Base-by-base conservation (phyloP, 1,284 basidiomycete genomes). In the Austroboletus novae-zelandiae region DNA sequence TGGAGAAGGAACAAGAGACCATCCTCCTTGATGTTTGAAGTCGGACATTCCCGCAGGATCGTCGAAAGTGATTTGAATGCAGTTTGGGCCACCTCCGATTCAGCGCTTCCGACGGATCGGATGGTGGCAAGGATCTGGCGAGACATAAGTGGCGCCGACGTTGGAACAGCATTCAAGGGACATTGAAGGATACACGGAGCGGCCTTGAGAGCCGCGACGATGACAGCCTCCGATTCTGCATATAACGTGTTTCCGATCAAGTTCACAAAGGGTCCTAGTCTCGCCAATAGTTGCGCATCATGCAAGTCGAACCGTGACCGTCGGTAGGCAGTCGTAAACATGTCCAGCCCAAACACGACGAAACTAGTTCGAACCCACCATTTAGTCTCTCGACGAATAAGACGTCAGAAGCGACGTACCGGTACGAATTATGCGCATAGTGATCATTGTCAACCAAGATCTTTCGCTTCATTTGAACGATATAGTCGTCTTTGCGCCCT, bases 161-260 rank as follows among this genome's bases (percentile, higher is more conserved):
- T 84, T 15, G 84, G 78, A 20, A 95, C 76, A 27, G 84, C 81
- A 51, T 86, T 84, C 9, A 98, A 72, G 1, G 96, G 94, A 60
- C 90, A 94, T 59, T 88, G 91, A 27, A 89, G 78, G 48, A 99
- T 85, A 13, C 86, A 86, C 0, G 91, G 86, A 0, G 88, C 84
- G 1, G 89, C 88, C 62, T 89, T 92, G 55, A 99, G 74, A 9
- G 89, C 91, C 0, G 89, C 79, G 10, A 81, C 73, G n/a, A 98
- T 74, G 14, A 99, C 91, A 14, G 84, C 75, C 8, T 87, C 80
- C 45, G 87, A 87, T 34, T 81, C 84, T 6, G 95, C 90, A 68
- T 98, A 98, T 0, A 99, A 80, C 0, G 92, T 90, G 65, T 99
- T 96, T 32, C 95, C 97, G 44, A 98, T 89, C 11, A 89, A 82